These are phyloP conservation scores for Nigrograna mackinnonii DNA, from an alignment of 2,329 filamentous ascomycete genomes.

Conservation along the genomic window DNA sequence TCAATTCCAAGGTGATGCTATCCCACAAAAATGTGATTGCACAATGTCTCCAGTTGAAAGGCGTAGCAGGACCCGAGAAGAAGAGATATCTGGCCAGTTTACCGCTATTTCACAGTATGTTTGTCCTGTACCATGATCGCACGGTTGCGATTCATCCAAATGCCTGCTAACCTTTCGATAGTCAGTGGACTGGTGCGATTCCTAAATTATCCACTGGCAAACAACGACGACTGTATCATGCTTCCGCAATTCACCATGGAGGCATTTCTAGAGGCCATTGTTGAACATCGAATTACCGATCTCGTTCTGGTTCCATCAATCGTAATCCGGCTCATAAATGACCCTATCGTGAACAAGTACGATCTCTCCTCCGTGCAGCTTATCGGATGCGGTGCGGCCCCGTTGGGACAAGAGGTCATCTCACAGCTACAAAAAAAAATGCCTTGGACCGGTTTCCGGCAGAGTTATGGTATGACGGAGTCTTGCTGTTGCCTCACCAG, in stretches of 20 bases:
- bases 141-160: too few relatives aligned
- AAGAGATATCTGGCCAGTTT: conserved; percentile 39
- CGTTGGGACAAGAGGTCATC: conserved; percentile 61
- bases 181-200: conserved; percentile 44
- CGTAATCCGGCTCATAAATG: conserved; percentile 62
- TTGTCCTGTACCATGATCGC: too few relatives aligned
- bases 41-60: conserved; percentile 61
- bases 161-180: too few relatives aligned
- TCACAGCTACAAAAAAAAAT: conserved; percentile 59
- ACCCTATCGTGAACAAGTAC: conserved; percentile 58
- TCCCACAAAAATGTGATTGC: conserved; percentile 46
- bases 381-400: conserved; percentile 65
- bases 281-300: conserved; percentile 55
- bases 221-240: conserved; percentile 70
- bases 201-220: conserved; percentile 63
- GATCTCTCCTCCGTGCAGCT: conserved; percentile 59
- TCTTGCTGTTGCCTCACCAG: conserved; percentile 65
- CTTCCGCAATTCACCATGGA: conserved; percentile 65
- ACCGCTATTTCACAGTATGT: conserved; percentile 39
- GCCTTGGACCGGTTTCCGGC: conserved; percentile 64
- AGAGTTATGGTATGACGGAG: conserved; percentile 72
- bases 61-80: conserved; percentile 46
- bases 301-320: conserved; percentile 60
- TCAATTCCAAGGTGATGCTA: too few relatives aligned
- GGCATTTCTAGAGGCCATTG: conserved; percentile 49